Percentiles rank a stretch among this genome's conserved stretches.
phyloP scores from a whole-genome alignment of 75 land plant species.

The Pseudotsuga menziesii region DNA sequence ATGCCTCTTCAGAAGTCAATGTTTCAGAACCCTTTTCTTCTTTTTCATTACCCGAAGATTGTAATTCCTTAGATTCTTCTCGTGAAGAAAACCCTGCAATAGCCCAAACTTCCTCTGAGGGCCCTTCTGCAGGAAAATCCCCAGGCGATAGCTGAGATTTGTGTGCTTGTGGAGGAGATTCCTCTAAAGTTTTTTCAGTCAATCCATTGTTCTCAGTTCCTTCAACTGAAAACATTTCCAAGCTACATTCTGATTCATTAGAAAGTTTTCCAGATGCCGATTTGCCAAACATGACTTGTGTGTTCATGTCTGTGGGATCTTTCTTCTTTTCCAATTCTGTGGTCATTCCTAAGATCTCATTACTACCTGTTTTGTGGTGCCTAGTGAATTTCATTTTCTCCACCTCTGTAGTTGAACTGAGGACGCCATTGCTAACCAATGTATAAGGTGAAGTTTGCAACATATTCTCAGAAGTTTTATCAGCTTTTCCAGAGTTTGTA shows the following conservation, averaged over 20 bases:
- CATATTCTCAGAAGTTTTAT: constrained; percentile 1
- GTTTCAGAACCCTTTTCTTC: constrained; percentile 10
- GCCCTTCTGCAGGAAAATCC: constrained; percentile 31
- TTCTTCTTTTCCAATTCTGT: background rate
- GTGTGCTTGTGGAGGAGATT: constrained; percentile 14
- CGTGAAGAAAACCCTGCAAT: constrained; percentile 19
- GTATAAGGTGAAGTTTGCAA: background rate
- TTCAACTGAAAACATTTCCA: constrained; percentile 12
- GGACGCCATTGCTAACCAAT: too few relatives aligned
- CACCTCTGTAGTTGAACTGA: background rate
- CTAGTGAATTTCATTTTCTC: background rate
- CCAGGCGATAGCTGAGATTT: constrained; percentile 17
- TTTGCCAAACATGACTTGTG: background rate
- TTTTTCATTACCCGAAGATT: constrained; percentile 10
- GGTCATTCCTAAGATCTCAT: constrained; percentile 8
- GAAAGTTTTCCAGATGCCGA: background rate
- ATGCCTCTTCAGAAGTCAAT: background rate
- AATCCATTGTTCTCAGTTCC: constrained; percentile 13
- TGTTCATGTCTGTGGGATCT: background rate
- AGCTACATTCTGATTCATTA: background rate
- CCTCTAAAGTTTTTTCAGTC: constrained; percentile 5
- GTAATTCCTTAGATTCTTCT: constrained; percentile 11
- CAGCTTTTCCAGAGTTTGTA: background rate
- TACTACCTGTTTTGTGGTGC: background rate
- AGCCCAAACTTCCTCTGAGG: constrained; percentile 50